Evolutionary conservation across 306 rosid genomes (phyloP), one percentile per base, ranked within the genome.

Genomic region (Acacia melanoxylon): DNA sequence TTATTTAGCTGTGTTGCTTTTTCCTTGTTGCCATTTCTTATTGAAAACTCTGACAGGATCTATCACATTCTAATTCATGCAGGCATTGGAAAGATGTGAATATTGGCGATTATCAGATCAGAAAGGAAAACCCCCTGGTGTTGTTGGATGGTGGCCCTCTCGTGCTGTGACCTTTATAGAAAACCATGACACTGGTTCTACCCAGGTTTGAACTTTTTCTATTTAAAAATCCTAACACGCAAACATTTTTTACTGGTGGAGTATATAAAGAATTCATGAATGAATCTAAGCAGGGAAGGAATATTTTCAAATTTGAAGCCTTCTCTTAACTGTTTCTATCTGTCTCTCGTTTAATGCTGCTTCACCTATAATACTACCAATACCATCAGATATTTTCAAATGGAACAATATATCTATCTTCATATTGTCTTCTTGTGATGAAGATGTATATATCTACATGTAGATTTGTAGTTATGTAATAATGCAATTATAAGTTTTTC

Each of bases 131-230:
- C 98, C 99, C 81, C 99, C 99, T 6, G 99, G 98, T 54, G 99
- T 96, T 71, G 85, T 94, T 78, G 98, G 99, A 78, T 96, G 98
- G 99, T 96, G 99, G 99, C 97, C 98, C 49, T 96, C 99, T 80
- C 99, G 99, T 58, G 99, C 99, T 70, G 90, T 96, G 85, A 96
- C 97, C 73, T 93, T 96, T 80, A 93, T 96, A 76, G 99, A 96
- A 90, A 94, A 96, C 82, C 99, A 96, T 40, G 99, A 96, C 86
- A 96, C 99, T 75, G 98, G 98, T 76, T 96, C 99, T 48, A 96
- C 99, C 79, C 99, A 96, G 99, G 99, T 96, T 84, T 75, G 82
- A 51, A 72, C 72, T 72, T 40, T 49, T 75, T 68, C 63, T 44
- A 33, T 74, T 25, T 52, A 78, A 78, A 78, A 1, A 72, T 78